Evolutionary conservation across 441 rosid genomes (phyloP).

Genomic region (Gossypium trilobum): DNA sequence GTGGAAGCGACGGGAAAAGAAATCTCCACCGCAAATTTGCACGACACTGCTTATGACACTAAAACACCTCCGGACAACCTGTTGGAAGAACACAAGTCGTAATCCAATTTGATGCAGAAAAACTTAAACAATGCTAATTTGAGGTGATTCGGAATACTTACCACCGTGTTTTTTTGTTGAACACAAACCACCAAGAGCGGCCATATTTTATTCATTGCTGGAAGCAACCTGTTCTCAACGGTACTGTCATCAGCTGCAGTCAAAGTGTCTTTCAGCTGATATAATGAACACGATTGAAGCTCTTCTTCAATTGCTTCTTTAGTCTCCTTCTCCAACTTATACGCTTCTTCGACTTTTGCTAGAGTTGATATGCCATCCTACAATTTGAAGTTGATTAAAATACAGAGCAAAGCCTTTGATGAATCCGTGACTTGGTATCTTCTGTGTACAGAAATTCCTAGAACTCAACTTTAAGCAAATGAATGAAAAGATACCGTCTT

Average conservation of each 20-base stretch:
- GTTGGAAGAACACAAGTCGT: constrained; percentile 14
- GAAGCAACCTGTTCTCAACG: constrained; percentile 80
- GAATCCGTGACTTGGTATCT: not conserved
- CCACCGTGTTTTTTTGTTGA: constrained; percentile 58
- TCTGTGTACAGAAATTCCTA: not conserved
- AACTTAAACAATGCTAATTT: not conserved
- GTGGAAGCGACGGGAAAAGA: constrained; percentile 82
- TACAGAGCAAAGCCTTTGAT: not conserved
- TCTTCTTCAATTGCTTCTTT: constrained; percentile 62
- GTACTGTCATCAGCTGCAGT: constrained; percentile 53
- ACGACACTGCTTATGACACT: constrained; percentile 46
- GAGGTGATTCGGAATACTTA: constrained; percentile 13
- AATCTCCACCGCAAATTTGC: constrained; percentile 81
- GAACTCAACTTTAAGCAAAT: too few species aligned
- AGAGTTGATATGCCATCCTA: constrained; percentile 60
- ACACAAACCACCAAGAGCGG: constrained; percentile 69
- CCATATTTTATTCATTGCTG: constrained; percentile 88
- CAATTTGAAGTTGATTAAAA: not conserved
- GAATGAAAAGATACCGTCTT: not conserved
- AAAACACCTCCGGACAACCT: constrained; percentile 64
- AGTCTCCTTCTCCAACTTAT: constrained; percentile 49
- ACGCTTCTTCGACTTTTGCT: constrained; percentile 82
- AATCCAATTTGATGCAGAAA: not conserved
- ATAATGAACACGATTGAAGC: constrained; percentile 41
- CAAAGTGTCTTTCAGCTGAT: constrained; percentile 61